A percentile compares a stretch with the other conserved stretches of the same genome.
Evolutionary conservation across 2,329 filamentous ascomycete genomes (phyloP).

Genomic region (Aspergillus unguis): DNA sequence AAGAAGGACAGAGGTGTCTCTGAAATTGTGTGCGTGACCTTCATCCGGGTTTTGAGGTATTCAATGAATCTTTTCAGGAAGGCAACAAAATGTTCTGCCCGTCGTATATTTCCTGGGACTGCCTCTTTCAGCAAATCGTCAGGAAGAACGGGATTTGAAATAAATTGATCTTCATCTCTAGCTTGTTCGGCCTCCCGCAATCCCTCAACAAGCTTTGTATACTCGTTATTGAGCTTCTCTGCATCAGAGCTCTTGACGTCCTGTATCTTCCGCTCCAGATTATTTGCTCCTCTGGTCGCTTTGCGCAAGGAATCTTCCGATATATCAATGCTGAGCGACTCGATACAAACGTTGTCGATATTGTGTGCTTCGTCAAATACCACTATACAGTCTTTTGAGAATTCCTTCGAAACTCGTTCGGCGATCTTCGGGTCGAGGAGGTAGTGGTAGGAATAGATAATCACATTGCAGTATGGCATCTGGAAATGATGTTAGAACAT

Average conservation of each 20-base stretch:
- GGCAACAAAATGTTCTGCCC: conserved; percentile 92
- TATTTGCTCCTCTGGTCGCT: conserved; percentile 84
- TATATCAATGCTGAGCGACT: conserved; percentile 92
- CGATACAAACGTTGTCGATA: conserved; percentile 99
- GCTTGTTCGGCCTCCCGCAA: conserved; percentile 83
- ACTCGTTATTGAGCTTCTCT: conserved; percentile 90
- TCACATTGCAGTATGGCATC: conserved; percentile 99
- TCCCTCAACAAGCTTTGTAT: conserved; percentile 90
- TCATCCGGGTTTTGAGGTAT: conserved; percentile 97
- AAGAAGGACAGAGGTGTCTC: conserved; percentile 95
- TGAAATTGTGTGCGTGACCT: conserved; percentile 93
- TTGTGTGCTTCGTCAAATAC: conserved; percentile 99
- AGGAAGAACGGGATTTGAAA: conserved; percentile 90
- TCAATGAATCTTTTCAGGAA: conserved; percentile 97
- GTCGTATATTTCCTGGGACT: conserved; percentile 90
- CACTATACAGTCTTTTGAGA: conserved; percentile 97
- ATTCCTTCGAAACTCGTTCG: conserved; percentile 87
- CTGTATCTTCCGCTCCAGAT: conserved; percentile 82
- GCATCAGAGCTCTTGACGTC: conserved; percentile 97
- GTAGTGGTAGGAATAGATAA: conserved; percentile 99
- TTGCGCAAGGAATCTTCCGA: conserved; percentile 92
- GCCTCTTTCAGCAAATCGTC: conserved; percentile 94
- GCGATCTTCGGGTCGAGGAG: conserved; percentile 97
- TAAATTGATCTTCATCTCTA: conserved; percentile 90
- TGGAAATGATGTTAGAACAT: conserved; percentile 36